Conservation (phyloP, 164 flowering plant species). For the Nymphaea colorata region DNA sequence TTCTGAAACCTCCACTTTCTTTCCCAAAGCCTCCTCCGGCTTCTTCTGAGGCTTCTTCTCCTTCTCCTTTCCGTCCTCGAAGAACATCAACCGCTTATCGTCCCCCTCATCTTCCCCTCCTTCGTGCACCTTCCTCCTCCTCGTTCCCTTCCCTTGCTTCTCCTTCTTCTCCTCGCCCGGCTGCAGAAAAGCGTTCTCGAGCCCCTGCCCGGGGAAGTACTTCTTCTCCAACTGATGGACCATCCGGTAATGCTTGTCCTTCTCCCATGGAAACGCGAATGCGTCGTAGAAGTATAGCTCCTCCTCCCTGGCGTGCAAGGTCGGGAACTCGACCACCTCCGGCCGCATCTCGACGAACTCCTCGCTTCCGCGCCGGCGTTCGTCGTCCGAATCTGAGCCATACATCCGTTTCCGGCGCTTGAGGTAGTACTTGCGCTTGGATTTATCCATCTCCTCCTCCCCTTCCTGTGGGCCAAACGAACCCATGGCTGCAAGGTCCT, state of each 20-base stretch:
- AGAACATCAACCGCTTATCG: constrained; percentile 59
- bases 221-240: constrained; percentile 96
- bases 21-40: constrained; percentile 11
- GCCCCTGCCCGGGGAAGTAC: constrained; percentile 79
- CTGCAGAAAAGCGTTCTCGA: constrained; percentile 82
- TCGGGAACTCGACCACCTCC: constrained; percentile 61
- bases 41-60: constrained; percentile 8
- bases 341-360: constrained; percentile 65
- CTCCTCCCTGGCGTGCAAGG: constrained; percentile 71
- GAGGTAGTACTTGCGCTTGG: constrained; percentile 72
- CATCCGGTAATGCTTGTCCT: constrained; percentile 94
- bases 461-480: constrained; percentile 1
- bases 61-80: constrained; percentile 34
- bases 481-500: constrained; percentile 5
- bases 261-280: constrained; percentile 93
- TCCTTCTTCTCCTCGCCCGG: constrained; percentile 18
- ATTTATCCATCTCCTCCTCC: constrained; percentile 40
- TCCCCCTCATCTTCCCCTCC: constrained; percentile 2
- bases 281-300: constrained; percentile 74
- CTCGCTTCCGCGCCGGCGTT: constrained; percentile 11
- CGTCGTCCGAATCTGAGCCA: constrained; percentile 66
- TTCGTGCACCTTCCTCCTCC: constrained; percentile 9
- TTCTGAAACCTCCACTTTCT: constrained; percentile 35
- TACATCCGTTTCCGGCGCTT: constrained; percentile 82
- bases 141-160: no score